These are phyloP conservation scores for Colletotrichum tanaceti DNA, from an alignment of 2,329 filamentous ascomycete genomes.

Conservation along the genomic window DNA sequence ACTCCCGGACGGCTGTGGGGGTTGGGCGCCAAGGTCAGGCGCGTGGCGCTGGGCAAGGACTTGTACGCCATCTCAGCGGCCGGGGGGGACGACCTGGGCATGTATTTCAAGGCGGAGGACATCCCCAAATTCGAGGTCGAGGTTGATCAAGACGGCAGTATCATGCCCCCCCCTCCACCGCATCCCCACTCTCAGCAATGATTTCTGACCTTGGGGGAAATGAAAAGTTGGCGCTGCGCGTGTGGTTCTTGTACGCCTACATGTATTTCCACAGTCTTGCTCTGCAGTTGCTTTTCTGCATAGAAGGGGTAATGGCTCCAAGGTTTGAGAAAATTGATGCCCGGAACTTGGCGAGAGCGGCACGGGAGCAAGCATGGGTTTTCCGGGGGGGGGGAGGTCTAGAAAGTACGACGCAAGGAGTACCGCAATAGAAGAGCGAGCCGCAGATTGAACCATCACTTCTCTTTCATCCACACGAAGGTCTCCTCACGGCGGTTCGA, in stretches of 20 bases:
- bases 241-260: neutral
- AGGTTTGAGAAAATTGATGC: neutral
- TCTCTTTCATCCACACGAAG: too few relatives aligned
- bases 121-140: constrained; percentile 37
- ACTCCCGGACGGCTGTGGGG: constrained; percentile 32
- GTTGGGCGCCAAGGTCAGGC: constrained; percentile 33
- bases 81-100: constrained; percentile 27
- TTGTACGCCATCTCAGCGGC: constrained; percentile 36
- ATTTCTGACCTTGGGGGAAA: neutral
- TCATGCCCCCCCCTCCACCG: constrained; percentile 23
- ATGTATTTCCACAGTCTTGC: neutral
- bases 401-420: neutral
- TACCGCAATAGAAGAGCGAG: neutral
- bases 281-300: neutral
- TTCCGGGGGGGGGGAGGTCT: neutral
- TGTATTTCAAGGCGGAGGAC: constrained; percentile 38
- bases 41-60: constrained; percentile 34
- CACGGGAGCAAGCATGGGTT: neutral
- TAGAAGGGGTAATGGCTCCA: neutral
- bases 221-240: neutral
- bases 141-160: constrained; percentile 30
- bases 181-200: constrained; percentile 22
- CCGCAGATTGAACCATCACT: neutral
- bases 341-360: too few relatives aligned
- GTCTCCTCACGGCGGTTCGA: too few relatives aligned